Evolutionary conservation across 805 yeast species (phyloP).

Genomic region (Blastobotrys terrestris): DNA sequence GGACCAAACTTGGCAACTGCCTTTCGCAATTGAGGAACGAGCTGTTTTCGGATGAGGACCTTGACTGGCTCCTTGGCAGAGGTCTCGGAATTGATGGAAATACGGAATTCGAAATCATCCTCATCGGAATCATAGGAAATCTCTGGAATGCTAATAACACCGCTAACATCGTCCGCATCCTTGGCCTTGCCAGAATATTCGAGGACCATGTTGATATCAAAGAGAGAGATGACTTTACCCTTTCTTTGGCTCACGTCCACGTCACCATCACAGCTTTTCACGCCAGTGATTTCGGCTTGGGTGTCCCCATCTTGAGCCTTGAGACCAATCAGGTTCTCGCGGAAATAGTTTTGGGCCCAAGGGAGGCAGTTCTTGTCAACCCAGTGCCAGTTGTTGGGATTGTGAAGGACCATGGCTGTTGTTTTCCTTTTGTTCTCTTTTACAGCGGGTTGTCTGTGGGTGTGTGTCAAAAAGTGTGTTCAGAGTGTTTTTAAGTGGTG

Average conservation of each 20-base stretch:
- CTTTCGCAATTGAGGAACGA: constrained; percentile 67
- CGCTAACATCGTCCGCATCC: constrained; percentile 44
- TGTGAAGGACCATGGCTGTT: constrained; percentile 96
- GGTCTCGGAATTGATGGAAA: constrained; percentile 54
- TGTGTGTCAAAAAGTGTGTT: neutral
- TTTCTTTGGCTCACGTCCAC: constrained; percentile 96
- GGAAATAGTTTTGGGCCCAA: constrained; percentile 81
- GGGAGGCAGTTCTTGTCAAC: constrained; percentile 93
- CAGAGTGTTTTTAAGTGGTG: neutral
- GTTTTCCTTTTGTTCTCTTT: neutral
- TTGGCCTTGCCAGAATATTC: constrained; percentile 44
- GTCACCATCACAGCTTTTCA: constrained; percentile 80
- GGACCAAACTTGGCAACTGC: constrained; percentile 61
- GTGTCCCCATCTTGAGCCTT: constrained; percentile 31
- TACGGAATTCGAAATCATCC: constrained; percentile 80
- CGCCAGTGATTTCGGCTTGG: constrained; percentile 35
- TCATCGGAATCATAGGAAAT: constrained; percentile 85
- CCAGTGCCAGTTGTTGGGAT: constrained; percentile 99
- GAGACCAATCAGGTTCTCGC: constrained; percentile 50
- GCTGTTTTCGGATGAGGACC: constrained; percentile 43
- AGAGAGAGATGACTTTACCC: constrained; percentile 89
- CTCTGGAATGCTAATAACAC: constrained; percentile 82
- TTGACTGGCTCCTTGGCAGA: constrained; percentile 41
- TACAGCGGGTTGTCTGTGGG: too few species aligned
- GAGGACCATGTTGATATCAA: constrained; percentile 68